Conservation (phyloP, 768 basidiomycete species). For the Crepidotus variabilis region DNA sequence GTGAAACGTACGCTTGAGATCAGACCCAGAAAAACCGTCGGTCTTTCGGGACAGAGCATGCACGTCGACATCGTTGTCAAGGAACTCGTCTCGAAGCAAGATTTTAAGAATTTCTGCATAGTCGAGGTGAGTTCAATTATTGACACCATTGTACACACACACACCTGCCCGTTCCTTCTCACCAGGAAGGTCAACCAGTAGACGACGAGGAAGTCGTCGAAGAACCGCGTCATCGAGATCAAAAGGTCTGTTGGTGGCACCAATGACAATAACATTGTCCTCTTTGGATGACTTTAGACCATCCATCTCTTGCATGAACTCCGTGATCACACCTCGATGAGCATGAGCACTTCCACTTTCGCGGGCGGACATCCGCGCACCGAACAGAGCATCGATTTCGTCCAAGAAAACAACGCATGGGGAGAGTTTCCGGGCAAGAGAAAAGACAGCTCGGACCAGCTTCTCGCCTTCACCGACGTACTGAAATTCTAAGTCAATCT, state of each 20-base stretch:
- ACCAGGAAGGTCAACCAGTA: constrained; percentile 88
- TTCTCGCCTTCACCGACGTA: constrained; percentile 91
- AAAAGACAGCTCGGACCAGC: constrained; percentile 85
- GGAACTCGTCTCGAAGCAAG: constrained; percentile 73
- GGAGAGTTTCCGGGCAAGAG: constrained; percentile 77
- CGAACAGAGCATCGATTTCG: constrained; percentile 91
- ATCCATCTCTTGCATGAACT: constrained; percentile 98
- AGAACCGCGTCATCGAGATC: constrained; percentile 91
- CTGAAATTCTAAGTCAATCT: constrained; percentile 28
- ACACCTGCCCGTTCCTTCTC: constrained; percentile 80
- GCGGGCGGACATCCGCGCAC: constrained; percentile 73
- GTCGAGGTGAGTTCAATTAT: constrained; percentile 5
- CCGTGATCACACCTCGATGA: constrained; percentile 84
- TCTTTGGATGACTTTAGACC: constrained; percentile 79
- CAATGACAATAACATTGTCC: constrained; percentile 84
- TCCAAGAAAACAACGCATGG: constrained; percentile 95
- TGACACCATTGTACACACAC: constrained; percentile 14
- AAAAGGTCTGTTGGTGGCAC: constrained; percentile 91
- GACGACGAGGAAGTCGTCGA: constrained; percentile 78
- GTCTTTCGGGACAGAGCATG: constrained; percentile 63
- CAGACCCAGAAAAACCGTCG: constrained; percentile 89
- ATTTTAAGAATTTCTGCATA: constrained; percentile 83
- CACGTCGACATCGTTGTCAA: constrained; percentile 63
- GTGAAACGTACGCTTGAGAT: constrained; percentile 77
- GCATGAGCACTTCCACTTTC: constrained; percentile 79